These are phyloP conservation scores for Colletotrichum eleusines DNA, from an alignment of 2,329 filamentous ascomycete genomes.

Conservation along the genomic window DNA sequence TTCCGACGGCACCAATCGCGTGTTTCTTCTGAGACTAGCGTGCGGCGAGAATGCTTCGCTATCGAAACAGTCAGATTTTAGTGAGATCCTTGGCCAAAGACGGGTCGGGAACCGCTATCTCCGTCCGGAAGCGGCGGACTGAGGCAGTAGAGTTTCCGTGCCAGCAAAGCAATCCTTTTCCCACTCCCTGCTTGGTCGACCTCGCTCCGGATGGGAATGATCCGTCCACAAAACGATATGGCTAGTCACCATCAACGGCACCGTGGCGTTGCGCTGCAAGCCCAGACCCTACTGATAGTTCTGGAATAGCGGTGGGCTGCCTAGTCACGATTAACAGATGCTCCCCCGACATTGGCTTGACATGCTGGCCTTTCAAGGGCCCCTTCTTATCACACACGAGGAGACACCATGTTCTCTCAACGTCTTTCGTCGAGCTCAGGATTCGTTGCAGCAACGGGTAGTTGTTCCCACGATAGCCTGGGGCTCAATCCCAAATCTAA, in stretches of 20 bases:
- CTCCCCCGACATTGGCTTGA: too few relatives aligned
- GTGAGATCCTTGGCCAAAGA: not conserved
- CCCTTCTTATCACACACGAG: not conserved
- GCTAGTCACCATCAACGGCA: not conserved
- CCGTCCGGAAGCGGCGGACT: not conserved
- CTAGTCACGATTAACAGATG: too few relatives aligned
- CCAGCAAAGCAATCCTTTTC: not conserved
- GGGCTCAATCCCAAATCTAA: too few relatives aligned
- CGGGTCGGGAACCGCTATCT: too few relatives aligned
- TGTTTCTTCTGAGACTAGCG: not conserved
- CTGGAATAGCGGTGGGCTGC: not conserved
- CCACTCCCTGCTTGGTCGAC: too few relatives aligned
- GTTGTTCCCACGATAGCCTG: too few relatives aligned
- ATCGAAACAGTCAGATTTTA: not conserved
- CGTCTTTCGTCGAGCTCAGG: not conserved
- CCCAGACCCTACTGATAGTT: not conserved
- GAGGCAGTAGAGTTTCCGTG: not conserved
- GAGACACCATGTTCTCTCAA: not conserved
- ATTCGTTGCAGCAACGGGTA: too few relatives aligned
- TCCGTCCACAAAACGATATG: not conserved
- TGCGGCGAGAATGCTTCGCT: not conserved
- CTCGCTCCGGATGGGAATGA: not conserved
- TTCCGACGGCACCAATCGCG: not conserved
- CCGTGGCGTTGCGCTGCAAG: not conserved
- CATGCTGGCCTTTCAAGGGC: not conserved